phyloP scores from a whole-genome alignment of 1,139 yeast genomes.

The Geotrichum cucujoidarum region DNA sequence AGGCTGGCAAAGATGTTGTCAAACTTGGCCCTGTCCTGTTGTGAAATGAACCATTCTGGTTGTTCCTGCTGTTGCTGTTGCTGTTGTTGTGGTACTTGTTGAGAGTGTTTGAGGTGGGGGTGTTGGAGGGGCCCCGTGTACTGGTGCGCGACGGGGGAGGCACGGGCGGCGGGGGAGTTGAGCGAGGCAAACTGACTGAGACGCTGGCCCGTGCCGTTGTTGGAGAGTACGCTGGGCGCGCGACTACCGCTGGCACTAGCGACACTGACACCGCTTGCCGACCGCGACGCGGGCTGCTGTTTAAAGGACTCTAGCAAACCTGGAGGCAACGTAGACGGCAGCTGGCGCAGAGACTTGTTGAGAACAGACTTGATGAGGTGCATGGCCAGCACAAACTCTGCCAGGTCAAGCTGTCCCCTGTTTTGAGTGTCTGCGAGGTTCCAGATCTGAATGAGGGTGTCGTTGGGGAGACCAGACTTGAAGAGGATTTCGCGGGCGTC shows the following conservation, averaged over 20 bases:
- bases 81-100: conserved; percentile 40
- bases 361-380: conserved; percentile 81
- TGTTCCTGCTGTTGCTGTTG: conserved; percentile 32
- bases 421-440: conserved; percentile 72
- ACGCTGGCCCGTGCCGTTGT: conserved; percentile 22
- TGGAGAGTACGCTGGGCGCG: conserved; percentile 11
- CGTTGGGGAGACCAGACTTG: conserved; percentile 78
- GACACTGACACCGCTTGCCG: conserved; percentile 3
- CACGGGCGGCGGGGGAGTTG: conserved; percentile 21
- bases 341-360: conserved; percentile 57
- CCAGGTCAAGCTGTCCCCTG: conserved; percentile 62
- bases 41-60: conserved; percentile 67
- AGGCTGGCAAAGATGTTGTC: conserved; percentile 72
- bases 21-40: conserved; percentile 69
- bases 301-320: conserved; percentile 31
- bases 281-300: too few species aligned
- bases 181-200: conserved; percentile 22
- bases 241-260: conserved; percentile 1
- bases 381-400: conserved; percentile 90
- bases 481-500: conserved; percentile 79
- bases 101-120: conserved; percentile 6
- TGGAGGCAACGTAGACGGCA: conserved; percentile 66
- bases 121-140: conserved; percentile 23
- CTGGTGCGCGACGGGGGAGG: conserved; percentile 24
- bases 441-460: conserved; percentile 84